A percentile compares a stretch with the other conserved stretches of the same genome.
Evolutionary conservation across 2,329 filamentous ascomycete genomes (phyloP).

Genomic region (Neurospora sp.): DNA sequence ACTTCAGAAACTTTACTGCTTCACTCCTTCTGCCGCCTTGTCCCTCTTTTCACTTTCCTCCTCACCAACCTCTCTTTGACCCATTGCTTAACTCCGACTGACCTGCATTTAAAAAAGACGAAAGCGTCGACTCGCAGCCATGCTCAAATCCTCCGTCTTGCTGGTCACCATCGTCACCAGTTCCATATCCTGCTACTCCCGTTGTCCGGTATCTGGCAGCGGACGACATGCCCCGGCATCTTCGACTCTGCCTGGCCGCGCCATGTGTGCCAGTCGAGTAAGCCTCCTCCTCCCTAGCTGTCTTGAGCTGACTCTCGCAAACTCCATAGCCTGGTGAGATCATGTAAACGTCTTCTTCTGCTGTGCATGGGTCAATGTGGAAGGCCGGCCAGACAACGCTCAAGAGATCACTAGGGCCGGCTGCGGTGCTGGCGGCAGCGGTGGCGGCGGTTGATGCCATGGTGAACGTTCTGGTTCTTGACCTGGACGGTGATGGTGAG

Average conservation of each 20-base stretch:
- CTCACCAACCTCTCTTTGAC: neutral
- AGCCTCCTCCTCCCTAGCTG: conserved; percentile 3
- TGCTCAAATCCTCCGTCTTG: neutral
- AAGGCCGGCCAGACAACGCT: neutral
- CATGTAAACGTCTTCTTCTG: neutral
- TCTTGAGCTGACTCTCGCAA: neutral
- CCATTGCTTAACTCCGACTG: neutral
- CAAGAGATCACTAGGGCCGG: neutral
- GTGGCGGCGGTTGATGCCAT: neutral
- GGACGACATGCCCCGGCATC: neutral
- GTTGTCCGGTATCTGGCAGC: neutral
- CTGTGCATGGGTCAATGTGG: neutral
- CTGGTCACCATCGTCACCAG: neutral
- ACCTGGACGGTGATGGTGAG: neutral
- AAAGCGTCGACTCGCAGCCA: neutral
- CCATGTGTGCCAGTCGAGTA: neutral
- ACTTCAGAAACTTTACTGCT: neutral
- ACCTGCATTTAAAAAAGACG: neutral
- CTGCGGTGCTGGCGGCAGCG: neutral
- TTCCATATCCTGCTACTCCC: neutral
- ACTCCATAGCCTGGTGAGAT: conserved; percentile 7
- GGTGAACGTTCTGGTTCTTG: neutral
- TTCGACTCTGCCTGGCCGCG: neutral
- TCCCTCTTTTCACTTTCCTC: neutral
- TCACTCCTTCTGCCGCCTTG: neutral